phyloP scores from a whole-genome alignment of 1,139 yeast species.

The Zygosaccharomyces sapae region DNA sequence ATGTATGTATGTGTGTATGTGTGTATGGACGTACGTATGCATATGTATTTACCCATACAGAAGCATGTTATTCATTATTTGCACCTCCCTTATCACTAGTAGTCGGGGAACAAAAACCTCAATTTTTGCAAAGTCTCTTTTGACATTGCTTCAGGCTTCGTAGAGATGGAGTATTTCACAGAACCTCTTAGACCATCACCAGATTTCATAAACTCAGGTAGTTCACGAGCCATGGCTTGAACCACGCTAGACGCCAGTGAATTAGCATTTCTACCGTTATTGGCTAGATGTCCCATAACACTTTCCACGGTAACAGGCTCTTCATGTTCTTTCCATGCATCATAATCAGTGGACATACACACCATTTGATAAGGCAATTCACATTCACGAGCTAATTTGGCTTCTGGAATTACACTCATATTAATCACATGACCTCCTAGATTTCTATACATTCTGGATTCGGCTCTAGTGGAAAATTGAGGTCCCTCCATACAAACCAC shows the following conservation, averaged over 20 bases:
- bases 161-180: constrained; percentile 78
- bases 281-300: constrained; percentile 83
- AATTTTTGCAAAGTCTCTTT: constrained; percentile 70
- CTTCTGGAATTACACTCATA: constrained; percentile 95
- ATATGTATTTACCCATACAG: no score
- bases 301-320: constrained; percentile 97
- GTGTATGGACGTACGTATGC: no score
- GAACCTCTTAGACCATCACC: constrained; percentile 71
- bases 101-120: constrained; percentile 88
- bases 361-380: constrained; percentile 96
- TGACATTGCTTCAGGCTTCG: constrained; percentile 72
- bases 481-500: constrained; percentile 99
- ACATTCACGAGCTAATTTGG: constrained; percentile 94
- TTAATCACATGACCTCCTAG: constrained; percentile 96
- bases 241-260: constrained; percentile 66
- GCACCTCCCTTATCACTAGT: constrained; percentile 49
- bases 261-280: constrained; percentile 85
- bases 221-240: constrained; percentile 58
- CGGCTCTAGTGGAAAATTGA: constrained; percentile 96
- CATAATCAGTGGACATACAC: constrained; percentile 98
- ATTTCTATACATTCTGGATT: constrained; percentile 76
- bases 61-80: no score
- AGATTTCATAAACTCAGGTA: constrained; percentile 51
- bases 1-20: background rate
- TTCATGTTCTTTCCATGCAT: constrained; percentile 93